Evolutionary conservation across 2,329 filamentous ascomycete genomes (phyloP), one percentile per base, ranked within the genome.

Genomic region (Ophiostoma sp.): DNA sequence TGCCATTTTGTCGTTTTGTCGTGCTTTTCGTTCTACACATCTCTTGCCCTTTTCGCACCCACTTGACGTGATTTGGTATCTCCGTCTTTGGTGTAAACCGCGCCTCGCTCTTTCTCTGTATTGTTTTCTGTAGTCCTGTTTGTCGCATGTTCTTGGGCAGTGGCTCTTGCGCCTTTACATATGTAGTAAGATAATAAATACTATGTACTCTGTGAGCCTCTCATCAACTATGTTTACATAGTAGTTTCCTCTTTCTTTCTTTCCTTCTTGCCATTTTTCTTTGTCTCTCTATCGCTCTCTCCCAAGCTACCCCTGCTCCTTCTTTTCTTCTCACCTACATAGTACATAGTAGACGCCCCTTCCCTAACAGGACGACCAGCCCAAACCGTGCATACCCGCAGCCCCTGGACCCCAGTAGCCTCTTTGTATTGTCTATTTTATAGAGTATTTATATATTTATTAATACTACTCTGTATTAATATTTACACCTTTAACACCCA

Each of bases 401-500:
- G 33, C 52, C 52, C 31, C 60, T 33, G 33, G 31, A n/a, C 60
- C 60, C 33, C 60, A 33, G 27, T 64, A 20, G 60, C 17, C 60
- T 36, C 60, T 64, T 64, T 64, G 23, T 64, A 27, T 60, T 13
- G 4, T 60, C 39, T 60, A 10, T 52, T 69, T 67, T 67, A 71
- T 35, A 36, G 48, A 62, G 15, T 36, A 66, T 57, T 57, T 27
- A 23, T 27, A 27, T 57, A 27, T 57, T 31, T 23, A 57, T 57
- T 57, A 57, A 27, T 57, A 27, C 27, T 23, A 31, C 3, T 31
- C 27, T n/a, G 10, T 57, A 27, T 20, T n/a, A 15, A 13, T 57
- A 27, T 27, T 57, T 57, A 66, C 31, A 39, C 20, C n/a, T 20
- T 10, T n/a, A 41, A 48, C 36, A 27, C 23, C 65, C 35, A 39